Evolutionary conservation across 1,284 basidiomycete genomes (phyloP), one percentile per base, ranked within the genome.

Genomic region (Naganishia albida): DNA sequence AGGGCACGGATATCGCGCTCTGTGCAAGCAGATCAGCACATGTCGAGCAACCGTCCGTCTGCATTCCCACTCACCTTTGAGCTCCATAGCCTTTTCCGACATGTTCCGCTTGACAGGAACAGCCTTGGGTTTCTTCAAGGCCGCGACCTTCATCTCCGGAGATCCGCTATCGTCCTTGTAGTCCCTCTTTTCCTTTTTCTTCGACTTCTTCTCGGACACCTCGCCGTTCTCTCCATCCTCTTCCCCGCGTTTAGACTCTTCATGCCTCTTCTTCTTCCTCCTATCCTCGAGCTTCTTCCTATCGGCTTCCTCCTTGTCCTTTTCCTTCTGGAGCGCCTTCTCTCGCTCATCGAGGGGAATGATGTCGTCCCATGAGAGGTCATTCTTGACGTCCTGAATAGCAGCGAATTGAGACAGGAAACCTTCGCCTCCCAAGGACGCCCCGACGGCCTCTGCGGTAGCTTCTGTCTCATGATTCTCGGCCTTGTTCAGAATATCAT

Each of bases 311-410:
- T 71, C 70, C 28, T 10, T 77, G 76, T 40, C 72, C 70, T 28
- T 72, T 70, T 92, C 91, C 70, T 93, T 91, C 54, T 86, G 85
- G 69, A 94, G 91, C 54, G 89, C 86, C 77, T 87, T 88, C 76
- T 89, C 87, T 7, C 96, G 88, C 73, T 94, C 93, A 43, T 95
- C 92, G 13, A 90, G 80, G 8, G 96, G 96, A 72, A 99, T 99
- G 75, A 99, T 99, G 71, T 99, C 96, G 75, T 99, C 96, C 96
- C 96, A 99, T 75, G 82, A 91, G 84, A 98, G 90, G 80, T 95
- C 93, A 74, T 94, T 93, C 84, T 98, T 98, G 75, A 99, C 88
- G 78, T 99, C 96, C 78, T 93, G 95, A 70, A 99, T 91, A 62
- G 90, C 90, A 4, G 93, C 94, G 75, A 99, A 96, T 73, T 91